A percentile compares a stretch with the other conserved stretches of the same genome.
These are phyloP conservation scores for Beta corolliflora DNA, from an alignment of 179 eudicot species.

Conservation along the genomic window DNA sequence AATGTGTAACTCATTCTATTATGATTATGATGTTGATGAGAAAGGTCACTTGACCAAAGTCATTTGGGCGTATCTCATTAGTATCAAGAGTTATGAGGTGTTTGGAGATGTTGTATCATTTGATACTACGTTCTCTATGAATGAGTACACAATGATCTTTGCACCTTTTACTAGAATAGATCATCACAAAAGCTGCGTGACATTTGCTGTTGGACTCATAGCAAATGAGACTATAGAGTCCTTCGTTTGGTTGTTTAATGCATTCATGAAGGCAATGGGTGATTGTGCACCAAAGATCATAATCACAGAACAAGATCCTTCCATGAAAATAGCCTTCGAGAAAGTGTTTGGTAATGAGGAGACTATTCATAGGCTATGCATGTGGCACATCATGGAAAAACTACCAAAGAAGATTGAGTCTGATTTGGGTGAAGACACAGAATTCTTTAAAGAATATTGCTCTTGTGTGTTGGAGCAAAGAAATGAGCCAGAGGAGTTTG, in stretches of 20 bases:
- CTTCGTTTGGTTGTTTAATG: not conserved
- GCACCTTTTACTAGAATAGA: not conserved
- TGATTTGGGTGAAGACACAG: not conserved
- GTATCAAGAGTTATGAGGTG: not conserved
- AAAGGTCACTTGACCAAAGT: not conserved
- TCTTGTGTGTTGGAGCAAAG: not conserved
- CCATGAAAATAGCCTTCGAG: not conserved
- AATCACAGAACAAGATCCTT: not conserved
- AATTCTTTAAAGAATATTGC: not conserved
- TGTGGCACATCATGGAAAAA: conserved; percentile 3
- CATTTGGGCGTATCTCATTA: not conserved
- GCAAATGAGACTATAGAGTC: not conserved
- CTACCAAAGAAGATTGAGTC: not conserved
- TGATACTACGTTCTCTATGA: not conserved
- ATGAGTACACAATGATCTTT: not conserved
- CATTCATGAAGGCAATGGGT: not conserved
- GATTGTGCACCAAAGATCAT: not conserved
- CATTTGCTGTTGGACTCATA: not conserved
- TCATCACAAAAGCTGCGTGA: not conserved
- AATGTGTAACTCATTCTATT: not conserved
- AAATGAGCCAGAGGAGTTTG: not conserved
- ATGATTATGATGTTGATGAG: not conserved
- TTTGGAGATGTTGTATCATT: conserved; percentile 11
- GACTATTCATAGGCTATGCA: not conserved
- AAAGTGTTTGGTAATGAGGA: not conserved